Evolutionary conservation across 2,329 filamentous ascomycete species (phyloP), one percentile per base, ranked within the genome.

Genomic region (Bimuria novae-zelandiae): DNA sequence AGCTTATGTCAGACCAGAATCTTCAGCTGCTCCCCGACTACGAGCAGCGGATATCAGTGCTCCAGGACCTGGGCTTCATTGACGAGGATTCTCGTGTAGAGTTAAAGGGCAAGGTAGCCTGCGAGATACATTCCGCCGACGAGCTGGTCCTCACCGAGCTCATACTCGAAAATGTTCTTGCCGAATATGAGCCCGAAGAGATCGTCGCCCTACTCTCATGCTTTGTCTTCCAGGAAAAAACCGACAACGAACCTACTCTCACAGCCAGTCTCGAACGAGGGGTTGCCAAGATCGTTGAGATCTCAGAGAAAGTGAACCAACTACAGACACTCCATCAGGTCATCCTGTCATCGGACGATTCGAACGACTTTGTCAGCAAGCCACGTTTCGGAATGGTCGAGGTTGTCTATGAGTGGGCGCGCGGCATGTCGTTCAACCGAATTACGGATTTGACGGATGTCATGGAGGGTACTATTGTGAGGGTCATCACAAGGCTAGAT

Each of bases 151-250:
- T 99, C 16, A 99, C 94, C 0, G 94, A 99, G 72, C 84, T 97
- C 5, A 92, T 99, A 42, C 86, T 99, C 16, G 94, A 99, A 75
- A 99, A 99, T 65, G 91, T 97, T 1, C 85, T 99, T 3, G 92
- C 93, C 45, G 89, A 95, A 56, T 97, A 94, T 73, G 93, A 97
- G 65, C 92, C 93, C 1, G 92, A 96, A 62, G 94, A 99, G 75
- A 97, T 99, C 57, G 94, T 96, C 1, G 92, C 94, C 10, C 81
- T 99, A 3, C 82, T 99, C 2, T 97, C 92, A 0, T 87, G 90
- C 1, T 99, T 99, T 72, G 92, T 99, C 2, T 99, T 99, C 80
- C 92, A 97, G 70, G 94, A 99, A 71, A 97, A 97, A 77, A 97
- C 94, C 0, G 87, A 91, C 22, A 83, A 83, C 5, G 84, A 88